Evolutionary conservation across 495 filamentous ascomycete species (phyloP).

Genomic region (Parathielavia appendiculata): DNA sequence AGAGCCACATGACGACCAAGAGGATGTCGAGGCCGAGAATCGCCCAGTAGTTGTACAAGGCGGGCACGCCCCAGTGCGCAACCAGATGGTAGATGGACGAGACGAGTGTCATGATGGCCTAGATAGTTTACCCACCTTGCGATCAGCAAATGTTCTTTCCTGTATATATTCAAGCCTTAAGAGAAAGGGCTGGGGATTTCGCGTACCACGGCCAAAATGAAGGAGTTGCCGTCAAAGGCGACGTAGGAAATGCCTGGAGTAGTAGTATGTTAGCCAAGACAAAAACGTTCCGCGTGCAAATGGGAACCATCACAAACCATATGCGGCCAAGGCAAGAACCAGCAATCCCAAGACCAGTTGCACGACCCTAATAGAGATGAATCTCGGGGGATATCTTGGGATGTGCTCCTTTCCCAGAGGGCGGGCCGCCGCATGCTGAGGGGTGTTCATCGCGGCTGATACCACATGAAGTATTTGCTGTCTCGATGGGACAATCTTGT

Average conservation of each 20-base stretch:
- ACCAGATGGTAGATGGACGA: conserved; percentile 42
- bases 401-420: conserved; percentile 40
- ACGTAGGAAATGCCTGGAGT: conserved; percentile 27
- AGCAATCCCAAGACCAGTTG: conserved; percentile 62
- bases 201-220: conserved; percentile 42
- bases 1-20: conserved; percentile 43
- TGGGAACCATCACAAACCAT: conserved; percentile 41
- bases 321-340: conserved; percentile 61
- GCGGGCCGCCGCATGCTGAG: conserved; percentile 27
- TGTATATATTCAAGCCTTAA: no score
- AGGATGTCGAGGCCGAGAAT: conserved; percentile 44
- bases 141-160: no score
- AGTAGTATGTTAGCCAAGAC: background rate
- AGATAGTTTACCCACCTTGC: background rate
- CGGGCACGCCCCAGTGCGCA: conserved; percentile 25
- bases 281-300: background rate
- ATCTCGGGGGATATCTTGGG: conserved; percentile 40
- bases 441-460: background rate
- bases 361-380: conserved; percentile 54
- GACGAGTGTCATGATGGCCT: conserved; percentile 40
- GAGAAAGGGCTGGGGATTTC: no score
- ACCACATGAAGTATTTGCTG: background rate
- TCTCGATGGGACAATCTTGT: background rate
- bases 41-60: conserved; percentile 48
- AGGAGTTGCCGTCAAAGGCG: conserved; percentile 28